Conservation (phyloP, 2,329 filamentous ascomycete species). For the Chaetothyriales sp. region DNA sequence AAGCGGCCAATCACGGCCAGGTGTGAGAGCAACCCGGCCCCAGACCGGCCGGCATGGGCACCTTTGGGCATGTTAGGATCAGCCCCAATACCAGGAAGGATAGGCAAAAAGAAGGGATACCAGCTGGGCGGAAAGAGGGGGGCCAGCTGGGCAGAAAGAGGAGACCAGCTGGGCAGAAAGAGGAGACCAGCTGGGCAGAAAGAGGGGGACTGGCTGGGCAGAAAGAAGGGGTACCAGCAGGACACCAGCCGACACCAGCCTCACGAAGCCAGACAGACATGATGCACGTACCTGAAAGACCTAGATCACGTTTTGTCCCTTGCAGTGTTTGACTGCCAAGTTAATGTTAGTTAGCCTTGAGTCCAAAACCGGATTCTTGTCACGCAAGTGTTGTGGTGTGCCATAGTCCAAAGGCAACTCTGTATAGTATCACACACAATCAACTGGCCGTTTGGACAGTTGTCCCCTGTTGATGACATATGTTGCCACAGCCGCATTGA, state of each 20-base stretch:
- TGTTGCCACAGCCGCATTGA: background rate
- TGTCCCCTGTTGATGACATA: background rate
- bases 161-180: background rate
- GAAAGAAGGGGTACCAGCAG: background rate
- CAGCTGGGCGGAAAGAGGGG: background rate
- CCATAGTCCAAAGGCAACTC: background rate
- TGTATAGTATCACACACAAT: too few species aligned
- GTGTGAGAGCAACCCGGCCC: background rate
- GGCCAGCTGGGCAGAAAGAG: too few species aligned
- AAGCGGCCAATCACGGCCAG: background rate
- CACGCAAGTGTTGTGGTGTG: background rate
- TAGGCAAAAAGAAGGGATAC: background rate
- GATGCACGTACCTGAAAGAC: too few species aligned
- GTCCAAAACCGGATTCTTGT: background rate
- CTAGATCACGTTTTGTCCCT: too few species aligned
- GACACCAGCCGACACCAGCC: too few species aligned
- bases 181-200: background rate
- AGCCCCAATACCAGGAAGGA: background rate
- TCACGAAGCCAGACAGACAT: too few species aligned
- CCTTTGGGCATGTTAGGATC: background rate
- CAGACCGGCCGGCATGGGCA: background rate
- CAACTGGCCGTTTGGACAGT: background rate
- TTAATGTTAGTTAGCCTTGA: too few species aligned
- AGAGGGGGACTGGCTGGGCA: too few species aligned
- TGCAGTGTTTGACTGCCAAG: too few species aligned